These are phyloP conservation scores for Chaetomidium leptoderma DNA, from an alignment of 495 filamentous ascomycete genomes.

Conservation along the genomic window DNA sequence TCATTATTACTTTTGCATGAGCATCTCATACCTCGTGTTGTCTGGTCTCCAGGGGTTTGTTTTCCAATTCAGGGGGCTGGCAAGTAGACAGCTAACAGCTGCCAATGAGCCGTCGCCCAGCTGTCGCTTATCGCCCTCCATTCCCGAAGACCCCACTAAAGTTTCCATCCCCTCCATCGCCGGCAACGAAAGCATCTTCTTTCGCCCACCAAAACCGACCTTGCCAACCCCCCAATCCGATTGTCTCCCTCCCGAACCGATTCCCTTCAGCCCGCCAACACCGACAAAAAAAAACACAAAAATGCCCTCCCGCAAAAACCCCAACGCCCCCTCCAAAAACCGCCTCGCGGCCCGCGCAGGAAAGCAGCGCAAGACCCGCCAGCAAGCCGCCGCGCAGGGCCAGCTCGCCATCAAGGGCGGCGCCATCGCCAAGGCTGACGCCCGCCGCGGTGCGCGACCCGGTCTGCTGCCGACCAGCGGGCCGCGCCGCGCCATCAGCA, in stretches of 20 bases:
- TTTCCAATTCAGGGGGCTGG: too few species aligned
- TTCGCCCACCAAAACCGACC: not conserved
- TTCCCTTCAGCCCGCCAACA: not conserved
- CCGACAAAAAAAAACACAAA: constrained; percentile 8
- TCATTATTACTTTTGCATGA: too few species aligned
- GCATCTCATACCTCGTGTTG: too few species aligned
- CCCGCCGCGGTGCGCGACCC: constrained; percentile 33
- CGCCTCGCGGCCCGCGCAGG: constrained; percentile 35
- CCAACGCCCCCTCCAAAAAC: constrained; percentile 44
- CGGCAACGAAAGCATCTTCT: not conserved
- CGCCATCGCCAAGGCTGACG: constrained; percentile 33
- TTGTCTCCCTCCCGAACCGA: not conserved
- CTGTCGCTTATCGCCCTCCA: not conserved
- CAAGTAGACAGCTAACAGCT: too few species aligned
- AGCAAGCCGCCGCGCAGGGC: constrained; percentile 26
- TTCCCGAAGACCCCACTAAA: not conserved
- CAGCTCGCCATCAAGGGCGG: constrained; percentile 1
- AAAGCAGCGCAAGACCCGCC: constrained; percentile 27
- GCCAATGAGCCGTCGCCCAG: too few species aligned
- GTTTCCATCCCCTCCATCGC: not conserved
- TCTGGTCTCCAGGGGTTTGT: too few species aligned
- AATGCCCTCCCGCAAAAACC: constrained; percentile 46
- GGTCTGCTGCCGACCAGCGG: constrained; percentile 45
- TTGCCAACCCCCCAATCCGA: not conserved
- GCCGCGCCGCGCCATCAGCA: constrained; percentile 36